These are phyloP conservation scores for Lepidium sativum DNA, from an alignment of 345 rosid genomes.

Conservation along the genomic window DNA sequence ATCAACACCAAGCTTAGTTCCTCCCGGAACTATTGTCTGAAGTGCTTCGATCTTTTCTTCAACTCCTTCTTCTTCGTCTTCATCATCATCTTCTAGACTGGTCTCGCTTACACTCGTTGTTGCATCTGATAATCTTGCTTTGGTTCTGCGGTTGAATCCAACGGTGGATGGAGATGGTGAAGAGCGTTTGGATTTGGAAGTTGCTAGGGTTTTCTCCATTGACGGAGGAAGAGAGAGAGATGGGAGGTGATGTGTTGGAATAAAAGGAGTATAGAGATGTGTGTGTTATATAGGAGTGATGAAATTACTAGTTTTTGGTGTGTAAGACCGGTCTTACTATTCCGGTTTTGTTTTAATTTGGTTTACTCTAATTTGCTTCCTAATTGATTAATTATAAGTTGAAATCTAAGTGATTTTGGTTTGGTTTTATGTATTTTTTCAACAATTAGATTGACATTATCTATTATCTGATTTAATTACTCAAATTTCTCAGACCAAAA, in stretches of 20 bases:
- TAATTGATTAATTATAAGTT: neutral
- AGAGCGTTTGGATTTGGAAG: constrained; percentile 20
- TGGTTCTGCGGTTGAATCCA: constrained; percentile 7
- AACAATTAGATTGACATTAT: too few relatives aligned
- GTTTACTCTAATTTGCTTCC: neutral
- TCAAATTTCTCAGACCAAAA: too few relatives aligned
- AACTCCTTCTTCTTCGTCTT: constrained; percentile 31
- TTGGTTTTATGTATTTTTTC: neutral
- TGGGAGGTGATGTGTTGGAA: constrained; percentile 15
- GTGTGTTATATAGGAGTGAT: neutral
- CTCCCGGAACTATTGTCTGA: constrained; percentile 72
- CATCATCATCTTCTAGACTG: constrained; percentile 20
- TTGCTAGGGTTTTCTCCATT: constrained; percentile 30
- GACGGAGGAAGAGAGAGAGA: too few relatives aligned
- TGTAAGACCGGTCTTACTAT: neutral
- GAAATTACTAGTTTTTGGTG: neutral
- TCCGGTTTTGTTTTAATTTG: neutral
- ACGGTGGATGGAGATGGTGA: constrained; percentile 3
- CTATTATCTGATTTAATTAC: too few relatives aligned
- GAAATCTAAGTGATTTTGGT: neutral
- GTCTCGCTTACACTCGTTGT: constrained; percentile 12
- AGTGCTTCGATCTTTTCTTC: constrained; percentile 52
- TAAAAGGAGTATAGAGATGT: constrained; percentile 8
- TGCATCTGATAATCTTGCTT: constrained; percentile 9
- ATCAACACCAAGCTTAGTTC: constrained; percentile 44